phyloP scores from a whole-genome alignment of 768 basidiomycete genomes.

The Hirschioporus abietinus region DNA sequence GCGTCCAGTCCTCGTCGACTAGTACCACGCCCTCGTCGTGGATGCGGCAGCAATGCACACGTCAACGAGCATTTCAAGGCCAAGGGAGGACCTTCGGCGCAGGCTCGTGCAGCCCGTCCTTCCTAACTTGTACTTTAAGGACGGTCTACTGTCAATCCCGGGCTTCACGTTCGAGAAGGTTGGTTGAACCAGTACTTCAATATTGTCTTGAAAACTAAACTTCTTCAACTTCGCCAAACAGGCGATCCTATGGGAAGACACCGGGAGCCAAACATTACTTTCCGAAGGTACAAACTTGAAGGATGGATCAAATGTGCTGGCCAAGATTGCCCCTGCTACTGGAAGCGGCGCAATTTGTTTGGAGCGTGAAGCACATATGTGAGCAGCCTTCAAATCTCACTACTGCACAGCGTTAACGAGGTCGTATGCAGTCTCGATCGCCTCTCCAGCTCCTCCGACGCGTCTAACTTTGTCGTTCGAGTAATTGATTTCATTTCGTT shows the following conservation, averaged over 20 bases:
- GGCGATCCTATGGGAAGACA: constrained; percentile 67
- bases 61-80: background rate
- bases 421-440: constrained; percentile 39
- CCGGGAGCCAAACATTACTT: constrained; percentile 63
- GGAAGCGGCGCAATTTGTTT: constrained; percentile 69
- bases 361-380: constrained; percentile 72
- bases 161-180: constrained; percentile 72
- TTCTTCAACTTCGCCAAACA: constrained; percentile 22
- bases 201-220: constrained; percentile 10
- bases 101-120: constrained; percentile 54
- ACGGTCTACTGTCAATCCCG: constrained; percentile 54
- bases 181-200: constrained; percentile 12
- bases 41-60: background rate
- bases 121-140: constrained; percentile 53
- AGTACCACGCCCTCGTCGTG: background rate
- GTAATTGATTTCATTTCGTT: constrained; percentile 65
- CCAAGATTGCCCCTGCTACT: constrained; percentile 69
- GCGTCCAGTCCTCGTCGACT: background rate
- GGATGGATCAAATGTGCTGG: constrained; percentile 61
- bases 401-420: background rate
- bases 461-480: constrained; percentile 46
- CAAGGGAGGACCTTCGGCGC: constrained; percentile 35
- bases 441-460: constrained; percentile 44
- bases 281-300: constrained; percentile 67
- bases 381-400: constrained; percentile 20